phyloP scores from a whole-genome alignment of 2,329 filamentous ascomycete species.

The Pezicula neosporulosa region DNA sequence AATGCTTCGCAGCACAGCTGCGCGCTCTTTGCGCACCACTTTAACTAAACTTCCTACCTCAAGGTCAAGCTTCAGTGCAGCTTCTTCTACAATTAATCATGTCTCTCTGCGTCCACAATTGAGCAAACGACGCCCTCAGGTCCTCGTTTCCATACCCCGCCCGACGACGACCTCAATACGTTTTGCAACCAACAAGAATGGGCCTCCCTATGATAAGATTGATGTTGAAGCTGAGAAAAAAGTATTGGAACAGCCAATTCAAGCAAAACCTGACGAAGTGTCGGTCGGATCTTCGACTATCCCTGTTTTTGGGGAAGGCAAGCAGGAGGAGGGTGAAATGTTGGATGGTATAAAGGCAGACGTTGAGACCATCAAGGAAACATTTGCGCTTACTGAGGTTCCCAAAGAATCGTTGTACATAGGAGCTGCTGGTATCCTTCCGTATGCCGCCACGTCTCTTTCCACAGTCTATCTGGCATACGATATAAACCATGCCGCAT shows the following conservation, averaged over 20 bases:
- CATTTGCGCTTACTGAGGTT: constrained; percentile 61
- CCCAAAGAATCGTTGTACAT: constrained; percentile 66
- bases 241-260: constrained; percentile 51
- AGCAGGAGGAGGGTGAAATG: constrained; percentile 43
- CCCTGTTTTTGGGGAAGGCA: constrained; percentile 37
- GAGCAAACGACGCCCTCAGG: constrained; percentile 20
- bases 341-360: constrained; percentile 49
- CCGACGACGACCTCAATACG: constrained; percentile 45
- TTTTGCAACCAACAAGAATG: constrained; percentile 31
- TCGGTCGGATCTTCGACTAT: constrained; percentile 53
- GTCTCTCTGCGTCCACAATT: constrained; percentile 13
- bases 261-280: constrained; percentile 57
- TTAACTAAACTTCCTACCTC: constrained; percentile 19
- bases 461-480: constrained; percentile 80
- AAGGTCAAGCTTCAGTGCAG: constrained; percentile 20
- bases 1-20: constrained; percentile 27
- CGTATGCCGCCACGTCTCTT: constrained; percentile 81
- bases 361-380: constrained; percentile 64
- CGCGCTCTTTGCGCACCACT: constrained; percentile 24
- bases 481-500: constrained; percentile 69
- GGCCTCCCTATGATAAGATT: constrained; percentile 35
- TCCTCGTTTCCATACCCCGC: constrained; percentile 8
- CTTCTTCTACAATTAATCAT: constrained; percentile 18
- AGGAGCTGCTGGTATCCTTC: constrained; percentile 74
- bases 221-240: constrained; percentile 55